These are phyloP conservation scores for Cutaneotrichosporon sp. DNA, from an alignment of 1,284 basidiomycete genomes.

Conservation along the genomic window DNA sequence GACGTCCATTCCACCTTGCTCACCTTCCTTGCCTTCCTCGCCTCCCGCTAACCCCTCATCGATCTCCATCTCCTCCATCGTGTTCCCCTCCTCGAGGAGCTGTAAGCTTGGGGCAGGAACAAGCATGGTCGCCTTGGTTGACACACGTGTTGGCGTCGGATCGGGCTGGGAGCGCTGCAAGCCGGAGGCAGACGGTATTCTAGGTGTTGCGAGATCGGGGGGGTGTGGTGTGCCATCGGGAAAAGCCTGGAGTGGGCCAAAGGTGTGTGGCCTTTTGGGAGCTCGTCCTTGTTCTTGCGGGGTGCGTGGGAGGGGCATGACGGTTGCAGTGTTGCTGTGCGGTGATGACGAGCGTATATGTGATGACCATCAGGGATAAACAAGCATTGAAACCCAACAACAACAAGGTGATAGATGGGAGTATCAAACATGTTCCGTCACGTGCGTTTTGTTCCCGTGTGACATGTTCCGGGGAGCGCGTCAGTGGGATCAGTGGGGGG, in stretches of 20 bases:
- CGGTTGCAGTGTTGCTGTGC: conserved; percentile 4
- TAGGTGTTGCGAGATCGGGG: not conserved
- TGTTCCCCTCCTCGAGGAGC: not conserved
- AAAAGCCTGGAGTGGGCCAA: conserved; percentile 24
- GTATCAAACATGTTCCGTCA: not conserved
- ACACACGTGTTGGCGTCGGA: not conserved
- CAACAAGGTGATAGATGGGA: conserved; percentile 1
- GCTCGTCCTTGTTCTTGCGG: conserved; percentile 28
- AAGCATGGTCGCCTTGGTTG: not conserved
- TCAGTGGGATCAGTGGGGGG: not conserved
- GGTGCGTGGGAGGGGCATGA: conserved; percentile 41
- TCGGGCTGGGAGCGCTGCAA: conserved; percentile 2
- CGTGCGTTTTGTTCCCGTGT: not conserved
- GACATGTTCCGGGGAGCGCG: not conserved
- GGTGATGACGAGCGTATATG: not conserved
- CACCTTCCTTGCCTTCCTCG: not conserved
- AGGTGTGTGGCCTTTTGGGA: conserved; percentile 14
- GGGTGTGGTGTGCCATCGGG: conserved; percentile 14
- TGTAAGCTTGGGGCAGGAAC: not conserved
- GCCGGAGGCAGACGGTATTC: not conserved
- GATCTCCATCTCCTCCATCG: conserved; percentile 15
- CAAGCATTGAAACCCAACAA: conserved; percentile 8
- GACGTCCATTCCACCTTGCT: not conserved
- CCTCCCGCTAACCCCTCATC: conserved; percentile 3
- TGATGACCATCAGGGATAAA: not conserved